phyloP scores from a whole-genome alignment of 108 stramenopile genomes.

The Stephanodiscus minutulus region DNA sequence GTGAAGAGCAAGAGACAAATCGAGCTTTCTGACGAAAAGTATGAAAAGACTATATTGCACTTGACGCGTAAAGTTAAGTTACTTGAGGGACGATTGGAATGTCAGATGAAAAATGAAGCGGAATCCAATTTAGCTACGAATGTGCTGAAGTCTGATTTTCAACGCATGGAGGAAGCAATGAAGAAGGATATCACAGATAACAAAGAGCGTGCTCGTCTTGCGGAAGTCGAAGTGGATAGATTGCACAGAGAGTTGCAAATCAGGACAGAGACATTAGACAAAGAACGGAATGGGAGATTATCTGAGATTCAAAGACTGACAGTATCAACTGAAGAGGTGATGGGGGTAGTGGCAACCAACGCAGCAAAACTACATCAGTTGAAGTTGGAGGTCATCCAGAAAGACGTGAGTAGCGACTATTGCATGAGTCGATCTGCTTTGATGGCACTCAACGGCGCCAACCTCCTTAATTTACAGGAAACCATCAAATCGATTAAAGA shows the following conservation, averaged over 20 bases:
- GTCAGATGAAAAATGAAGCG: background rate
- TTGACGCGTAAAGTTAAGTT: constrained; percentile 5
- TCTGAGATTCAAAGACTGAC: background rate
- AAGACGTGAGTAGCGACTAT: constrained; percentile 27
- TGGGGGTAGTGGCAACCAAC: constrained; percentile 1
- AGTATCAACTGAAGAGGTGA: constrained; percentile 8
- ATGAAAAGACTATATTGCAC: constrained; percentile 9
- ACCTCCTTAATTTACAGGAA: background rate
- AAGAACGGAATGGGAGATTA: background rate
- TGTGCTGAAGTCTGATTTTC: constrained; percentile 7
- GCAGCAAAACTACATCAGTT: constrained; percentile 22
- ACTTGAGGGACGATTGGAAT: constrained; percentile 17
- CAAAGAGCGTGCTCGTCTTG: background rate
- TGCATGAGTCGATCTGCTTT: background rate
- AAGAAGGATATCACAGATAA: constrained; percentile 6
- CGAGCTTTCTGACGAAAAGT: background rate
- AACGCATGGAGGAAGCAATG: constrained; percentile 6
- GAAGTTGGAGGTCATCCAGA: constrained; percentile 23
- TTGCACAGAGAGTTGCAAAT: constrained; percentile 12
- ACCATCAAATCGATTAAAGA: constrained; percentile 39
- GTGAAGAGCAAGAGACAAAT: constrained; percentile 10
- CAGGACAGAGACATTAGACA: background rate
- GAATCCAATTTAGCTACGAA: background rate
- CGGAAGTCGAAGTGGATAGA: constrained; percentile 18
- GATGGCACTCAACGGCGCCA: background rate